Evolutionary conservation across 78 protist species (phyloP), one percentile per base, ranked within the genome.

Genomic region (Speleostelium caveatum): DNA sequence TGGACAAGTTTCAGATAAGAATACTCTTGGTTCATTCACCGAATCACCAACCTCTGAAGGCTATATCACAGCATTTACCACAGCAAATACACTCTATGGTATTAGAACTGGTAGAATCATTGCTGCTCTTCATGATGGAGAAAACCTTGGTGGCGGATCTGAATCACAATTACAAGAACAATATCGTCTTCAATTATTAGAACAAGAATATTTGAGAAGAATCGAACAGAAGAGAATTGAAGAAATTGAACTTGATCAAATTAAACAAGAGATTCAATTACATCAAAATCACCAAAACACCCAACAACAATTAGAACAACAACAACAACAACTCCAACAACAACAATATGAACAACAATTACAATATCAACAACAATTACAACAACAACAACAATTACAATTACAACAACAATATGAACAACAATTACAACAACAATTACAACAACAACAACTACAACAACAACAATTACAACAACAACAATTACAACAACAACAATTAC

Each of bases 51-150:
- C 6, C 53, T n/a, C n/a, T n/a, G n/a, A n/a, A n/a, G 53, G 53
- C 10, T 6, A 14, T 14, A 45, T 45, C 10, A 10, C n/a, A 45
- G n/a, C 6, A 45, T 45, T 45, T 10, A 45, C 53, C 6, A 45
- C 53, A 14, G 53, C 66, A 16, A 16, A 60, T 60, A 60, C 79
- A 6, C 79, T 60, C 62, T 73, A 55, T 55, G 79, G 79, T 21
- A 73, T 73, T 32, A 49, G 63, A 55, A 60, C 79, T 32, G 61
- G 65, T 56, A 45, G 10, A 10, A 45, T 45, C 10, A 45, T 45
- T 45, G 53, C 53, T 45, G 10, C 6, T 45, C 10, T 45, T 6
- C 6, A 45, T 45, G 53, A 45, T 10, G n/a, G n/a, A 45, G 53
- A 45, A 10, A 45, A 14, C 53, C 10, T 45, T 10, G 10, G n/a